These are phyloP conservation scores for Trichosporon coremiiforme DNA, from an alignment of 1,284 basidiomycete genomes.

Conservation along the genomic window DNA sequence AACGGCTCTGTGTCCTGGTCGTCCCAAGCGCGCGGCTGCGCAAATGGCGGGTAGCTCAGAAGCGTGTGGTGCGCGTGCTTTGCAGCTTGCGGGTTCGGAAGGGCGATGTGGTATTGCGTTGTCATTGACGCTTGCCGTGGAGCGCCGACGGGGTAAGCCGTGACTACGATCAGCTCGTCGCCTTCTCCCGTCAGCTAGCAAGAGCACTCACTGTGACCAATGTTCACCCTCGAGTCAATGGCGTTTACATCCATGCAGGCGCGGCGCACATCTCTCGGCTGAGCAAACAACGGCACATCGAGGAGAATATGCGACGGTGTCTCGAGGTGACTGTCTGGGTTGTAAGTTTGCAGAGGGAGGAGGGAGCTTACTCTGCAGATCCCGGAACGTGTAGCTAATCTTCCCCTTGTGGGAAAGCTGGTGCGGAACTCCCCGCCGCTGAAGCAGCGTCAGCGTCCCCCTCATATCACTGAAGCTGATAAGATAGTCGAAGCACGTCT, in stretches of 20 bases:
- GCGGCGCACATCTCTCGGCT: constrained; percentile 1
- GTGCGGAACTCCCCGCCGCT: neutral
- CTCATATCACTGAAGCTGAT: neutral
- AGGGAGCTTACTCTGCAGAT: neutral
- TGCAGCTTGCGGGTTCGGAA: constrained; percentile 20
- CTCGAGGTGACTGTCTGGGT: neutral
- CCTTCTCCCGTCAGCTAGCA: neutral
- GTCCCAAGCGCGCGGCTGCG: constrained; percentile 8
- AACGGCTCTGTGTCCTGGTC: neutral
- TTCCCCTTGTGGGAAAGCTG: neutral
- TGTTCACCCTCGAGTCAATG: neutral
- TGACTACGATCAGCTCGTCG: constrained; percentile 25
- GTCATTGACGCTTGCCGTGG: constrained; percentile 29
- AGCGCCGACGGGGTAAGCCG: constrained; percentile 33
- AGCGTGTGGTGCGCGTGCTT: constrained; percentile 26
- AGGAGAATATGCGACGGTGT: neutral
- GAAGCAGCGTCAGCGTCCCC: neutral
- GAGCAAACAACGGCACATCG: neutral
- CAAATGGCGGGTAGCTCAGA: constrained; percentile 29
- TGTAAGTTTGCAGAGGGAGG: neutral
- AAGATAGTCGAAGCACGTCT: neutral
- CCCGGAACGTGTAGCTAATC: neutral
- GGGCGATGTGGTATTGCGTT: constrained; percentile 35
- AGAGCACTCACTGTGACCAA: neutral
- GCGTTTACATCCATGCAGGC: constrained; percentile 7